phyloP scores from a whole-genome alignment of 768 basidiomycete species.

The Termitomyces titanicus region DNA sequence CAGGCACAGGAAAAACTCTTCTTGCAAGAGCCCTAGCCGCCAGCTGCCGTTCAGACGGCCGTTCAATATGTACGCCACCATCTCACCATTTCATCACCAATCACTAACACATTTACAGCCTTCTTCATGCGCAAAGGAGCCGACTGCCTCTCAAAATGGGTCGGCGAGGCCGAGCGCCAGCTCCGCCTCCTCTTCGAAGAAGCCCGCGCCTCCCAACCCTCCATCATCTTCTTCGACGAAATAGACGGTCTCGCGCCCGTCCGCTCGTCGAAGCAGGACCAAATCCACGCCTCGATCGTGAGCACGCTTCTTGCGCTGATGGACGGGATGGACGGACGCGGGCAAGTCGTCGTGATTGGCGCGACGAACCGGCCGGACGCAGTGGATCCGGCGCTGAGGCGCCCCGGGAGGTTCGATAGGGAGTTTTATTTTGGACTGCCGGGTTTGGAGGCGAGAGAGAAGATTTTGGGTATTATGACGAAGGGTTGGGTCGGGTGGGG shows the following conservation, averaged over 20 bases:
- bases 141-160: slow-evolving; percentile 98
- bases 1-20: slow-evolving; percentile 97
- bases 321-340: slow-evolving; percentile 99
- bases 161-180: slow-evolving; percentile 97
- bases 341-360: slow-evolving; percentile 96
- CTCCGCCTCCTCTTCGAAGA: slow-evolving; percentile 94
- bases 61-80: slow-evolving; percentile 74
- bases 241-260: slow-evolving; percentile 98
- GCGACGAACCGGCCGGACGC: slow-evolving; percentile 97
- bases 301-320: slow-evolving; percentile 93
- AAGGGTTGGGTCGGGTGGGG: slow-evolving; percentile 86
- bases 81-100: not conserved
- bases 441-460: slow-evolving; percentile 76
- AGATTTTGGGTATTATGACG: slow-evolving; percentile 89
- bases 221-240: slow-evolving; percentile 99
- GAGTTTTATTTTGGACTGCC: slow-evolving; percentile 98
- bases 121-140: slow-evolving; percentile 99
- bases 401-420: slow-evolving; percentile 94
- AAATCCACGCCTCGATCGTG: slow-evolving; percentile 97
- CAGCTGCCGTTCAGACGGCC: slow-evolving; percentile 82
- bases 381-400: slow-evolving; percentile 91
- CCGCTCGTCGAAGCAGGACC: slow-evolving; percentile 97
- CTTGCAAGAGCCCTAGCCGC: slow-evolving; percentile 93
- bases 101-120: slow-evolving; percentile 42
- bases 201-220: slow-evolving; percentile 87